These are phyloP conservation scores for Phytophthora pinifolia DNA, from an alignment of 352 stramenopile genomes.

Conservation along the genomic window DNA sequence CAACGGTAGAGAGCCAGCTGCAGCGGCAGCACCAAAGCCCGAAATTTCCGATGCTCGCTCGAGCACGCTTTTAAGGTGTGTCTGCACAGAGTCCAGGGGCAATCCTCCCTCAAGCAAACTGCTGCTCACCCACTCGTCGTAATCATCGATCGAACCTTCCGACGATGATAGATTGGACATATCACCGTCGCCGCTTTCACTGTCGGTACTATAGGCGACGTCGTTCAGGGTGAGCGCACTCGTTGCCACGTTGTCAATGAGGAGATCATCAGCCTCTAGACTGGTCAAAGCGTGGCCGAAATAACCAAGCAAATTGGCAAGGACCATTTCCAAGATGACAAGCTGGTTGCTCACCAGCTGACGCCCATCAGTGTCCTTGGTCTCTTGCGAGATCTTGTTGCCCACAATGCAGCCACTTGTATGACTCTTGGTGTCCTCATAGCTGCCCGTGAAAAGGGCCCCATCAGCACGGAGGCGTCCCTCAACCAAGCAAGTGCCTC, in stretches of 20 bases:
- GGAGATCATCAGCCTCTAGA: constrained; percentile 55
- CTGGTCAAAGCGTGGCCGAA: constrained; percentile 73
- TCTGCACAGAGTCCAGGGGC: constrained; percentile 52
- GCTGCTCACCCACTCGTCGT: constrained; percentile 81
- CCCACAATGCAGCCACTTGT: constrained; percentile 84
- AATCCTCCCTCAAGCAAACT: constrained; percentile 75
- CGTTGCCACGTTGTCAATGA: constrained; percentile 41
- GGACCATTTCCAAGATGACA: constrained; percentile 75
- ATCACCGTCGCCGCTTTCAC: constrained; percentile 31
- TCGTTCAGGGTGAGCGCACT: constrained; percentile 28
- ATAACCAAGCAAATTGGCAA: constrained; percentile 72
- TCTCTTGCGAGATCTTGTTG: constrained; percentile 50
- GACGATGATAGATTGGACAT: constrained; percentile 47
- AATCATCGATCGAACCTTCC: constrained; percentile 76
- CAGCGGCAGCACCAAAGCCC: constrained; percentile 28
- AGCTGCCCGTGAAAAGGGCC: constrained; percentile 69
- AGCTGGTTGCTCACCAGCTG: constrained; percentile 53
- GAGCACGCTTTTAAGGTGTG: constrained; percentile 66
- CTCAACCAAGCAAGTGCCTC: constrained; percentile 85
- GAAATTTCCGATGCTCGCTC: constrained; percentile 47
- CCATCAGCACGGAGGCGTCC: constrained; percentile 75
- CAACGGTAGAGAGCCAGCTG: constrained; percentile 27
- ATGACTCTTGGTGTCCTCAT: constrained; percentile 88
- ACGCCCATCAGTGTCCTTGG: constrained; percentile 13
- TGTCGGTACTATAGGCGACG: constrained; percentile 37